Evolutionary conservation across 768 basidiomycete genomes (phyloP), one percentile per base, ranked within the genome.

Genomic region (Phanerochaete carnosa): DNA sequence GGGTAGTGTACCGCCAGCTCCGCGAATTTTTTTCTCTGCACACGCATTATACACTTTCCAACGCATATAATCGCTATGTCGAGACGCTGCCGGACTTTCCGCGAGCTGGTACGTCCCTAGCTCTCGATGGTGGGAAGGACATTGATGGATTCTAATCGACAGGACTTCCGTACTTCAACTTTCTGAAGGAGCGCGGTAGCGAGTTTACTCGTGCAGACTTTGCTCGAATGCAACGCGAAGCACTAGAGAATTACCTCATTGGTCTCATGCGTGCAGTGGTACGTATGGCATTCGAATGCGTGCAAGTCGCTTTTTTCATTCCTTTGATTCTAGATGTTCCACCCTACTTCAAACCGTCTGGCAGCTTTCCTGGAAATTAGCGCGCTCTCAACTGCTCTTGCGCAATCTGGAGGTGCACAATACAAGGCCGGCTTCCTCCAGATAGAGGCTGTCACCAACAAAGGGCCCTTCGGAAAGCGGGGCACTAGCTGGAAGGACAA

Each of bases 1-100:
- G 97, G 96, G 95, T 97, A 29, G 82, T 94, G n/a, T 94, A 94
- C 73, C 88, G 96, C 55, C 89, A 95, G 74, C 80, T 97, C 57
- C 87, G 92, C 62, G 96, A 98, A 72, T 97, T 99, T 69, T 57
- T 96, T 49, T 89, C 89, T 26, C 74, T 99, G 25, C 95, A 98
- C 72, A 82, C 89, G 0, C 95, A 98, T 71, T 97, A 96, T 71
- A 79, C 88, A 1, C 77, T 97, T 22, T 89, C 93, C 9, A 95
- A 94, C 65, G 86, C 87, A 4, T 88, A 92, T 60, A 84, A 87
- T 57, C 83, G 82, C 30, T 84, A 87, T 59, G 82, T 88, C 51
- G 85, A 87, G 45, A 83, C 88, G 22, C 81, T 98, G 61, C 96
- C 97, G 1, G 92, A 97, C 62, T 99, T 98, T 75, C 96, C 96